These are phyloP conservation scores for Trypanosoma avium DNA, from an alignment of 208 protist species.

Conservation along the genomic window DNA sequence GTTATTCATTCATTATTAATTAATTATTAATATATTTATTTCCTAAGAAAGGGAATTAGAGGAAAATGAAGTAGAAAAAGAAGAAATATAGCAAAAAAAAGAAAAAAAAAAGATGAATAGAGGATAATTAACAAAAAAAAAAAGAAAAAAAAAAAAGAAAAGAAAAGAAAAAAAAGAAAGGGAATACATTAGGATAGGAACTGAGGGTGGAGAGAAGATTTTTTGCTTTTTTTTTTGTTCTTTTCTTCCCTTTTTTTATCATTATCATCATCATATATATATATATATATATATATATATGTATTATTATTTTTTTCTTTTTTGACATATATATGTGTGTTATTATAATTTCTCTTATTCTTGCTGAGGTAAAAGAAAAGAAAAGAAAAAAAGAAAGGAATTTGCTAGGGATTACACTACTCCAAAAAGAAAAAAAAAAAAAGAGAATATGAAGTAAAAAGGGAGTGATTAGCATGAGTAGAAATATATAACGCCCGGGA, in stretches of 20 bases:
- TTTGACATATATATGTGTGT: constrained; percentile 9
- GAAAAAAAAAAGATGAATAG: constrained; percentile 9
- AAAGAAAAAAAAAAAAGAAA: constrained; percentile 19
- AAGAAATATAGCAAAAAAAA: constrained; percentile 10
- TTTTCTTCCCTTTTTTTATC: constrained; percentile 23
- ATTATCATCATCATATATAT: constrained; percentile 18
- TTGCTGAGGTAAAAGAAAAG: too few relatives aligned
- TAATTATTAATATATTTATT: not conserved
- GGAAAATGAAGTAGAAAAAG: not conserved
- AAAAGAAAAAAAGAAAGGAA: too few relatives aligned
- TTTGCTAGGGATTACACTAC: too few relatives aligned
- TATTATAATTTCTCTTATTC: constrained; percentile 25
- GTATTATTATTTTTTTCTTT: not conserved
- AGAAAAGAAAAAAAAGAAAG: constrained; percentile 12
- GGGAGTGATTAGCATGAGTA: too few relatives aligned
- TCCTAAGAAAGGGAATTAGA: not conserved
- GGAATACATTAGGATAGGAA: not conserved
- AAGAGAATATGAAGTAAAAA: too few relatives aligned
- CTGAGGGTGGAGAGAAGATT: too few relatives aligned
- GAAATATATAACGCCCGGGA: too few relatives aligned
- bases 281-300: constrained; percentile 27
- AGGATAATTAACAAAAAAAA: constrained; percentile 1
- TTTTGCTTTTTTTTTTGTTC: constrained; percentile 17
- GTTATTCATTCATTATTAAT: not conserved
- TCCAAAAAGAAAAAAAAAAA: too few relatives aligned